These are phyloP conservation scores for Suhomyces pyralidae DNA, from an alignment of 805 yeast genomes.

Conservation along the genomic window DNA sequence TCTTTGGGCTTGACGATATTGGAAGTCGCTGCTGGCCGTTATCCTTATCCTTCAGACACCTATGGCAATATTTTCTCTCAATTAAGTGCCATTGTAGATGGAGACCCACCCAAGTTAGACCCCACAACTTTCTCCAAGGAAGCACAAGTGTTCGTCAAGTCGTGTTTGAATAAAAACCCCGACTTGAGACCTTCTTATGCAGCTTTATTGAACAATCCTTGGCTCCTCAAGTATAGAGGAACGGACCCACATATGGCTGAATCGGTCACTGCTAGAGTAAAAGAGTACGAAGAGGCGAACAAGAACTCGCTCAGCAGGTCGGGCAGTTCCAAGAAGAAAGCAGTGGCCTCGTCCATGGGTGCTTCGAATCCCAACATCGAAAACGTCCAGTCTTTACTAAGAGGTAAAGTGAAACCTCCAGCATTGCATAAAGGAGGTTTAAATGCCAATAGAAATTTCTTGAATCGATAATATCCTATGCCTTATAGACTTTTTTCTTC, in stretches of 20 bases:
- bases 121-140: conserved; percentile 52
- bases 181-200: conserved; percentile 77
- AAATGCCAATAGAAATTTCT: conserved; percentile 11
- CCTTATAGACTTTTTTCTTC: not conserved
- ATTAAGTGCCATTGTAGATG: conserved; percentile 80
- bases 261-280: conserved; percentile 23
- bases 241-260: conserved; percentile 30
- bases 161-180: conserved; percentile 79
- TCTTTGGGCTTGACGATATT: conserved; percentile 82
- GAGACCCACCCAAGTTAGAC: conserved; percentile 27
- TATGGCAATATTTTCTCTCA: conserved; percentile 88
- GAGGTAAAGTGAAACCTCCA: conserved; percentile 41
- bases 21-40: conserved; percentile 86
- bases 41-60: conserved; percentile 97
- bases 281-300: conserved; percentile 17
- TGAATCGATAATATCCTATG: conserved; percentile 1
- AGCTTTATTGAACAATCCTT: conserved; percentile 73
- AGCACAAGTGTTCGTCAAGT: conserved; percentile 77
- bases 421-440: conserved; percentile 45
- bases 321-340: conserved; percentile 12
- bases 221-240: conserved; percentile 60
- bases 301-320: conserved; percentile 23
- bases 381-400: conserved; percentile 38
- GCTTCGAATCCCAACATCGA: conserved; percentile 20
- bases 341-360: conserved; percentile 2